A percentile compares a stretch with the other conserved stretches of the same genome.
Evolutionary conservation across 2,329 filamentous ascomycete species (phyloP).

Genomic region (Diaporthe destruens): DNA sequence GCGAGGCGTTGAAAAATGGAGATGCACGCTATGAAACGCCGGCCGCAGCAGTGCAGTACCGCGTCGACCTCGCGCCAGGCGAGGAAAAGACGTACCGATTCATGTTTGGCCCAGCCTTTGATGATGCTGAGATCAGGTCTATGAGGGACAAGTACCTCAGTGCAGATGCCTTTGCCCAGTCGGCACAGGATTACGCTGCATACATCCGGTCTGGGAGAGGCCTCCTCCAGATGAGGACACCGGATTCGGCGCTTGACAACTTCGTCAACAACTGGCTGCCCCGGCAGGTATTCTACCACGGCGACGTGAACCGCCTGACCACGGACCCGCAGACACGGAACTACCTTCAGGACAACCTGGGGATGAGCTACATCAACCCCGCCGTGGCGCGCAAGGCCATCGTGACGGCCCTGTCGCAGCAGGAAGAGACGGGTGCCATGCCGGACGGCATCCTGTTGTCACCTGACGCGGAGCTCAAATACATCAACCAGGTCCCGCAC

Average conservation of each 20-base stretch:
- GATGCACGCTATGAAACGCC: constrained; percentile 69
- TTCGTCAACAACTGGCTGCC: constrained; percentile 71
- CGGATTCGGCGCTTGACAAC: constrained; percentile 67
- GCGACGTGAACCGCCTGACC: constrained; percentile 69
- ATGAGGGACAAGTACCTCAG: constrained; percentile 63
- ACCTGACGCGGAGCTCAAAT: constrained; percentile 68
- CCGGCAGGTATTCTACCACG: constrained; percentile 70
- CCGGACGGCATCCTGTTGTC: constrained; percentile 67
- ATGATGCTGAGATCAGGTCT: constrained; percentile 61
- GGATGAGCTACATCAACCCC: constrained; percentile 69
- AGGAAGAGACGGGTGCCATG: constrained; percentile 68
- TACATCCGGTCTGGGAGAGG: constrained; percentile 66
- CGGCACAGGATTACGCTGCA: constrained; percentile 59
- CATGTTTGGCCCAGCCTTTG: constrained; percentile 66
- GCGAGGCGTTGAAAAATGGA: constrained; percentile 55
- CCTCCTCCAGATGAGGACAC: constrained; percentile 65
- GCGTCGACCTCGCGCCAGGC: constrained; percentile 54
- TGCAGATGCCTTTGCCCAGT: constrained; percentile 60
- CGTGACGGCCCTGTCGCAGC: constrained; percentile 63
- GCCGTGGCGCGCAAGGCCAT: constrained; percentile 62
- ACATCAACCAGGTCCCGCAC: constrained; percentile 72
- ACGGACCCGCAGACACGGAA: constrained; percentile 71
- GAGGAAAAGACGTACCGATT: constrained; percentile 64
- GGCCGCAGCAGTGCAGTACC: constrained; percentile 66
- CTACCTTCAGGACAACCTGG: constrained; percentile 72